Percentiles rank a stretch among this genome's conserved stretches.
Conservation (phyloP, 129 eudicot species). For the Mikania micrantha region DNA sequence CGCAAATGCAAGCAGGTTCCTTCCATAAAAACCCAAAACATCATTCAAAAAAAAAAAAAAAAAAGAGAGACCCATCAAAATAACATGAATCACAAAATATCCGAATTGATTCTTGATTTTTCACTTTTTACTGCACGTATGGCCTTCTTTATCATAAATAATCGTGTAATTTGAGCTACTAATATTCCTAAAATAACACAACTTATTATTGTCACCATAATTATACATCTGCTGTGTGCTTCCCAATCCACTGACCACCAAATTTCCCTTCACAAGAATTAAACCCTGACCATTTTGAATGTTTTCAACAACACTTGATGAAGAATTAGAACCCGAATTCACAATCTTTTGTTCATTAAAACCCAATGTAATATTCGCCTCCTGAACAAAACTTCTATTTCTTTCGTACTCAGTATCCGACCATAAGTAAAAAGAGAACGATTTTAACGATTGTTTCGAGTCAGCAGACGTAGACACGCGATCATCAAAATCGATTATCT, state of each 20-base stretch:
- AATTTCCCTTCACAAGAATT: conserved; percentile 60
- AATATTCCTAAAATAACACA: conserved; percentile 62
- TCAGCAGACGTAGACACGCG: conserved; percentile 20
- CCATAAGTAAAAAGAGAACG: conserved; percentile 38
- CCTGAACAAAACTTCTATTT: conserved; percentile 27
- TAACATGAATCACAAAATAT: not conserved
- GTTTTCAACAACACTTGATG: conserved; percentile 42
- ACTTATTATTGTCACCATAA: conserved; percentile 35
- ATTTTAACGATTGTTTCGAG: conserved; percentile 37
- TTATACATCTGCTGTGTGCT: conserved; percentile 61
- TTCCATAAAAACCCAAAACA: not conserved
- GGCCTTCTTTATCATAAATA: conserved; percentile 54
- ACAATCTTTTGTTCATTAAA: conserved; percentile 35
- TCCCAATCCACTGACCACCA: conserved; percentile 68
- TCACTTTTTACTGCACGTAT: conserved; percentile 32
- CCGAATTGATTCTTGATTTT: conserved; percentile 10
- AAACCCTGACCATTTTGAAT: conserved; percentile 57
- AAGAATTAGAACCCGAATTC: conserved; percentile 32
- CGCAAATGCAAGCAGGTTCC: not conserved
- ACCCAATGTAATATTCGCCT: conserved; percentile 51
- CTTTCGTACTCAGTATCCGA: conserved; percentile 43
- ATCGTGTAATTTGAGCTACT: conserved; percentile 78
- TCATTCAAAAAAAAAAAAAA: too few relatives aligned
- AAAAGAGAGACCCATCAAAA: conserved; percentile 1
- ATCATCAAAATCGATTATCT: conserved; percentile 43